Conservation (phyloP, 2,329 filamentous ascomycete genomes). For the Apiospora marii region DNA sequence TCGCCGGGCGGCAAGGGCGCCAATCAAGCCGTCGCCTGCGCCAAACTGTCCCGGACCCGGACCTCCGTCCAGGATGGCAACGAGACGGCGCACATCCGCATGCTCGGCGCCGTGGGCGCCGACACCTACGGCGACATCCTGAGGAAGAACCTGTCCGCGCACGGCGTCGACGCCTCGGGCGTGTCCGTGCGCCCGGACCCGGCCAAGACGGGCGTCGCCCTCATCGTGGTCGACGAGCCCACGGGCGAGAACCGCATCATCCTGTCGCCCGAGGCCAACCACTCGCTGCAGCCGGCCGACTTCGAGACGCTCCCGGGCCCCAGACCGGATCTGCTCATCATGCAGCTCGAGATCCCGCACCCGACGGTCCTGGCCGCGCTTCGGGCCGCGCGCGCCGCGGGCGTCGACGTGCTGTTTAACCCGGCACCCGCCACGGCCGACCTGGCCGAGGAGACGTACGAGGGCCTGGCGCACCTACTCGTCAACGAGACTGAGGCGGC, state of each 20-base stretch:
- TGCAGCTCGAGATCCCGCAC: constrained; percentile 82
- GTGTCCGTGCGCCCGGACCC: constrained; percentile 52
- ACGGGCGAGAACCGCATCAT: constrained; percentile 81
- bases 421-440: constrained; percentile 75
- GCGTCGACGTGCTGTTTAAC: constrained; percentile 77
- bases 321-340: constrained; percentile 69
- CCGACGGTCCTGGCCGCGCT: constrained; percentile 70
- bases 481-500: constrained; percentile 92
- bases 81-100: constrained; percentile 60
- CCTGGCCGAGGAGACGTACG: constrained; percentile 72
- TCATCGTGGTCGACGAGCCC: constrained; percentile 78
- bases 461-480: constrained; percentile 77
- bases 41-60: constrained; percentile 74
- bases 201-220: constrained; percentile 72
- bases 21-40: constrained; percentile 92
- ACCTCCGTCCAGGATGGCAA: constrained; percentile 38
- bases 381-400: constrained; percentile 52
- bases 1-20: constrained; percentile 93
- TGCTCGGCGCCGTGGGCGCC: constrained; percentile 77
- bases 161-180: constrained; percentile 68
- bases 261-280: constrained; percentile 76
- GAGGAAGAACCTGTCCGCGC: constrained; percentile 62
- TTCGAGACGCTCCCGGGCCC: constrained; percentile 44
- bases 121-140: constrained; percentile 71
- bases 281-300: constrained; percentile 49